Conservation (phyloP, 495 filamentous ascomycete genomes). For the Venustampulla echinocandica region DNA sequence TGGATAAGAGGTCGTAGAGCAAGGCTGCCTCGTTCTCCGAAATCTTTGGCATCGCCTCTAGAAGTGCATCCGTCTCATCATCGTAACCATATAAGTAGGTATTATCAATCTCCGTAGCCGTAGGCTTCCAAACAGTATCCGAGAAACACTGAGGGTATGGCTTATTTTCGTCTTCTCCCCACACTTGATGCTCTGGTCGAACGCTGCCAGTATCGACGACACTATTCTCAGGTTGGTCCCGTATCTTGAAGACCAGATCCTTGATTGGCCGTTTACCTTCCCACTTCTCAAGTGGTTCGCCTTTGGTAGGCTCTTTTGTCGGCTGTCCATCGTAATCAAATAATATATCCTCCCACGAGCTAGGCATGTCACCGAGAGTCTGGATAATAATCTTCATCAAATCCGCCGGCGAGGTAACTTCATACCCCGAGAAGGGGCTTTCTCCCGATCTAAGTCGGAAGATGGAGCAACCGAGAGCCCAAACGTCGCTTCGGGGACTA, state of each 20-base stretch:
- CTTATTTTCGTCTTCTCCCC: conserved; percentile 3
- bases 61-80: conserved; percentile 11
- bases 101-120: conserved; percentile 13
- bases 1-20: conserved; percentile 20
- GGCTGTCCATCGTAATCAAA: conserved; percentile 20
- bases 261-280: conserved; percentile 13
- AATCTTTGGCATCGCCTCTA: conserved; percentile 23
- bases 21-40: conserved; percentile 21
- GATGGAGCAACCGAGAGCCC: conserved; percentile 20
- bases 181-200: conserved; percentile 4
- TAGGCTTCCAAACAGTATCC: conserved; percentile 19
- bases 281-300: conserved; percentile 6
- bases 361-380: conserved; percentile 18
- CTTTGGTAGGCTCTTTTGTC: conserved; percentile 19
- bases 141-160: conserved; percentile 16
- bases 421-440: conserved; percentile 15
- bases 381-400: conserved; percentile 12
- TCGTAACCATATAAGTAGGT: conserved; percentile 13
- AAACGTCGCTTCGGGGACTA: conserved; percentile 20
- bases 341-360: conserved; percentile 14
- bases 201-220: conserved; percentile 6
- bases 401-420: conserved; percentile 14
- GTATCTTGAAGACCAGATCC: conserved; percentile 18
- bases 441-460: conserved; percentile 19
- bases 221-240: conserved; percentile 18